Conservation (phyloP, 257 asterid species). For the Nicotiana paniculata region DNA sequence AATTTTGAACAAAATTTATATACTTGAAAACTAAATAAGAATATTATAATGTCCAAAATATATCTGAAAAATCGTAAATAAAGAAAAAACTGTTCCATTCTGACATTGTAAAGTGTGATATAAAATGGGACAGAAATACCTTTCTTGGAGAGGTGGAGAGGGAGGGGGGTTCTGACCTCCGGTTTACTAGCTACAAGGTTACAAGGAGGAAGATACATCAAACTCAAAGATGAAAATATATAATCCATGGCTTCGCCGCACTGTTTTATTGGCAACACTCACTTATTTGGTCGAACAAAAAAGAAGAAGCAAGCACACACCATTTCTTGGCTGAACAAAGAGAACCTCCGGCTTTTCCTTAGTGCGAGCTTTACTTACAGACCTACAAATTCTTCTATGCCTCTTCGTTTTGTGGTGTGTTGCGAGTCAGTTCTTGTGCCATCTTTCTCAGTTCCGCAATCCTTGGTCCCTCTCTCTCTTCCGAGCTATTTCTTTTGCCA, state of each 20-base stretch:
- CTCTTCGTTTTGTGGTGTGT: background rate
- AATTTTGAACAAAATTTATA: too few species aligned
- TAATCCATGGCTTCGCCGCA: background rate
- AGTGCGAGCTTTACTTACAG: background rate
- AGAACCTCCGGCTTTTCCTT: background rate
- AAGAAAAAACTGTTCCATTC: background rate
- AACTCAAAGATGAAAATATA: background rate
- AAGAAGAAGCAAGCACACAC: background rate
- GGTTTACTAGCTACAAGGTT: background rate
- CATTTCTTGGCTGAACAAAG: background rate
- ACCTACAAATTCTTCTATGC: background rate
- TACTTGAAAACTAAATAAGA: background rate
- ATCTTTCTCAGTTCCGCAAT: background rate
- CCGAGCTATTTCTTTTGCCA: conserved; percentile 69
- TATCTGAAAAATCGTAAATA: background rate
- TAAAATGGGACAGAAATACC: background rate
- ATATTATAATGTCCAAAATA: background rate
- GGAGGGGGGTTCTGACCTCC: too few species aligned
- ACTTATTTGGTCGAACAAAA: background rate
- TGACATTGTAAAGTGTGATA: background rate
- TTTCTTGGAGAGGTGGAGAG: too few species aligned
- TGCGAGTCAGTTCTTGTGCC: background rate
- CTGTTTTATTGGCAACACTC: background rate
- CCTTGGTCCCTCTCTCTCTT: conserved; percentile 44
- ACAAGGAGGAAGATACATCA: background rate